Evolutionary conservation across 305 asterid species (phyloP).

Genomic region (Lippia alba): DNA sequence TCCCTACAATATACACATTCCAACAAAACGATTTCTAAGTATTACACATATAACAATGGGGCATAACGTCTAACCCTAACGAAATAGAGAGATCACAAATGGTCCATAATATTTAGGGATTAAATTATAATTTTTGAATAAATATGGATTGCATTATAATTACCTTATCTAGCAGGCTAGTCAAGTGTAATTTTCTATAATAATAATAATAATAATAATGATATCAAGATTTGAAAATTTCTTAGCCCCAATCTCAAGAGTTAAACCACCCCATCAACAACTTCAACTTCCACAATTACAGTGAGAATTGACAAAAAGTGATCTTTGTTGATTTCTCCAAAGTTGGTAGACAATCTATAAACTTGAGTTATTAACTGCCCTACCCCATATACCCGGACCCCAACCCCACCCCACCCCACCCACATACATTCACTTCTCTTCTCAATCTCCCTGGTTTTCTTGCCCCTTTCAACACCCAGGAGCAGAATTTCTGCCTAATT

Average conservation of each 20-base stretch:
- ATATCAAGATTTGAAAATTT: neutral
- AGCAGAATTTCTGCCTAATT: conserved; percentile 22
- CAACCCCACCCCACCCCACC: conserved; percentile 12
- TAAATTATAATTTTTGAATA: no score
- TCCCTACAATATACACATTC: no score
- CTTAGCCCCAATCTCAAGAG: neutral
- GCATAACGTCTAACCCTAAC: no score
- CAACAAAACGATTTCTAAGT: no score
- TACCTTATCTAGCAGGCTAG: no score
- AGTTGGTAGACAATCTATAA: conserved; percentile 29
- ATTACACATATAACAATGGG: no score
- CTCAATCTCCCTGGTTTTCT: conserved; percentile 21
- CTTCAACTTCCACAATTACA: conserved; percentile 33
- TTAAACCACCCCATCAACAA: conserved; percentile 33
- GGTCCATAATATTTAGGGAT: no score
- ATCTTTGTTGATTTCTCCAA: conserved; percentile 1
- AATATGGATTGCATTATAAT: no score
- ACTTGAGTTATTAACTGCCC: conserved; percentile 33
- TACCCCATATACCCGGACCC: conserved; percentile 30
- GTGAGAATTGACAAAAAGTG: conserved; percentile 41
- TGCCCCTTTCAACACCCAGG: neutral
- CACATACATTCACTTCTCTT: neutral
- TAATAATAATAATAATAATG: neutral
- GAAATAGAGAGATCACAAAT: no score
- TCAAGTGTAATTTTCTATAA: no score